Base-by-base conservation (phyloP, 2,329 filamentous ascomycete species). In the Coccinonectria pachysandricola region DNA sequence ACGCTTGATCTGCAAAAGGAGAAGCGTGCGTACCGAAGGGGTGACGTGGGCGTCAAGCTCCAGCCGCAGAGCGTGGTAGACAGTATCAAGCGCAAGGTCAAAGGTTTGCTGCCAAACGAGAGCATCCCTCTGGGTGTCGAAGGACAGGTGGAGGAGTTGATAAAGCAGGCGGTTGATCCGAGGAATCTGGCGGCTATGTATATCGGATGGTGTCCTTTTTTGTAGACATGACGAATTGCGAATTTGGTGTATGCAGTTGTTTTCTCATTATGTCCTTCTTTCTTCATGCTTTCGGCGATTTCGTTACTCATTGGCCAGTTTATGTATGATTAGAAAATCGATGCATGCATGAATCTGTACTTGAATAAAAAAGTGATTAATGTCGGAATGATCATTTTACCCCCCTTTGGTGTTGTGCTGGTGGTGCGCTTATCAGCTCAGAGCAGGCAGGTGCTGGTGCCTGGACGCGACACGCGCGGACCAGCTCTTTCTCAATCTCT, bases 121-220 rank as follows among this genome's bases (percentile, higher is more conserved):
- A 88, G 77, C 37, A 91, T 98, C 29, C 88, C 91, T 21, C 61
- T 99, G 36, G 86, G 86, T 15, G 86, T 96, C 2, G 91, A 96
- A 56, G 91, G 92, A 0, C 91, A 98, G 60, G 91, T 95, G n/a
- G 83, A 95, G 52, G 85, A 92, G 55, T 57, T 98, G 54, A 91
- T 98, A 42, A 74, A 79, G 50, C 78, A 88, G 59, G 91, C 92
- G 17, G 81, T 79, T 12, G 76, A 86, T 53, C 73, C 79, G 30
- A 71, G 61, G 48, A 92, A 91, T 52, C 55, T 98, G 56, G 74
- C 83, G 11, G 74, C 76, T 19, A 98, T 98, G 92, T 98, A 96
- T 56, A 94, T 96, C 57, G 91, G 91, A 12, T 96, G 88, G 88
- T 72, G 69, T 47, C 65, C 71, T 12, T 75, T 75, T 42, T 50